phyloP scores from a whole-genome alignment of 2,329 filamentous ascomycete genomes.

The Ceratocystis albifundus region DNA sequence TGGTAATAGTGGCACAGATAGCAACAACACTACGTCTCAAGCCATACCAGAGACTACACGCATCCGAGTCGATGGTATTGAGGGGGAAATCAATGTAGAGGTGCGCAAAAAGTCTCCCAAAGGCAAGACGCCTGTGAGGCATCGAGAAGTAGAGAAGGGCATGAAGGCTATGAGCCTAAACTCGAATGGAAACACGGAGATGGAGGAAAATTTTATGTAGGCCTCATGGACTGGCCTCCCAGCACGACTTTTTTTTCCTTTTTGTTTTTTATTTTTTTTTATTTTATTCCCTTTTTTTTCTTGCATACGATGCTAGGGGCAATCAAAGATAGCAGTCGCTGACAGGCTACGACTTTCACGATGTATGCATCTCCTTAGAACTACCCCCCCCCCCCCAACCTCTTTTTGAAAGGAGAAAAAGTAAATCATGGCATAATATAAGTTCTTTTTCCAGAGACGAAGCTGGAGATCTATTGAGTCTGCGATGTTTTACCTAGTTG shows the following conservation, averaged over 20 bases:
- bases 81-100: slow-evolving; percentile 46
- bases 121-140: slow-evolving; percentile 23
- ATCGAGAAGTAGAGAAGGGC: slow-evolving; percentile 20
- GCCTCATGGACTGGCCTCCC: background rate
- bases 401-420: no score
- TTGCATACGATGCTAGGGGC: no score
- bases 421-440: no score
- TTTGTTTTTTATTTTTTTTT: background rate
- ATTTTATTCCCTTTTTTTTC: background rate
- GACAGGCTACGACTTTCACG: no score
- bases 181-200: slow-evolving; percentile 22
- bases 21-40: background rate
- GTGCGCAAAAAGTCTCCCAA: slow-evolving; percentile 30
- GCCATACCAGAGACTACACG: slow-evolving; percentile 17
- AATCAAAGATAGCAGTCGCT: no score
- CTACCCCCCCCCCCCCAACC: no score
- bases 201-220: slow-evolving; percentile 25
- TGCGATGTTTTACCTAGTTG: no score
- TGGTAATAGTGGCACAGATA: background rate
- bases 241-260: background rate
- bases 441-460: no score
- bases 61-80: slow-evolving; percentile 44
- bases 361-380: no score
- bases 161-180: slow-evolving; percentile 18
- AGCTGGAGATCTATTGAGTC: no score